These are phyloP conservation scores for Rhodotorula kratochvilovae DNA, from an alignment of 768 basidiomycete genomes.

Conservation along the genomic window DNA sequence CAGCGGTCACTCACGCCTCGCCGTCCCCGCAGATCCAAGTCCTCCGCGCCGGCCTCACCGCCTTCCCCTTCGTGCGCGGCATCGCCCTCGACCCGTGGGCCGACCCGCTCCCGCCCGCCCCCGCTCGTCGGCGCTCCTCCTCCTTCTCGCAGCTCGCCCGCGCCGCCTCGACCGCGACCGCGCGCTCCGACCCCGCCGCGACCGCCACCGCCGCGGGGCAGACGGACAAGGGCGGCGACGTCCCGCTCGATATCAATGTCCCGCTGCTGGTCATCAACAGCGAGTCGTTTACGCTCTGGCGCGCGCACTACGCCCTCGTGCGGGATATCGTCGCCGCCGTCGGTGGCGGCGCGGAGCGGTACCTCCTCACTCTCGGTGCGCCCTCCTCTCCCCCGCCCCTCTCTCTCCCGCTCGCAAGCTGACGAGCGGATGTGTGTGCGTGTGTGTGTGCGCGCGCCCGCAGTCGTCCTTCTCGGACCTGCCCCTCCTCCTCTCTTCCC, in stretches of 20 bases:
- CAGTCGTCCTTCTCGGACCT: conserved; percentile 42
- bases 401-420: too few species aligned
- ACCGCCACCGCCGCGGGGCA: background rate
- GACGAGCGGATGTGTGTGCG: too few species aligned
- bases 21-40: conserved; percentile 30
- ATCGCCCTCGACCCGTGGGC: conserved; percentile 79
- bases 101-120: conserved; percentile 53
- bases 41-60: conserved; percentile 44
- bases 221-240: background rate
- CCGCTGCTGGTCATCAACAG: conserved; percentile 49
- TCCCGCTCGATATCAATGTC: conserved; percentile 15
- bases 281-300: conserved; percentile 49
- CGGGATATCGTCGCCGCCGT: conserved; percentile 7
- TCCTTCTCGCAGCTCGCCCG: background rate
- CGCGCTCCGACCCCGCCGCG: background rate
- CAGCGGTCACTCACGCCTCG: too few species aligned
- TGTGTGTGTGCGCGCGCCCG: background rate
- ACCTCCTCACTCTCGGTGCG: conserved; percentile 31
- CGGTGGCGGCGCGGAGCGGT: background rate
- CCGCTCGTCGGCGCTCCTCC: background rate
- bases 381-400: too few species aligned
- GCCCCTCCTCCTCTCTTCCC: conserved; percentile 28
- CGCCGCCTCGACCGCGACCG: background rate
- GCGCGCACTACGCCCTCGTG: conserved; percentile 42
- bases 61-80: conserved; percentile 58